A percentile compares a stretch with the other conserved stretches of the same genome.
Conservation (phyloP, 2,329 filamentous ascomycete genomes). For the Gyromitra esculenta region DNA sequence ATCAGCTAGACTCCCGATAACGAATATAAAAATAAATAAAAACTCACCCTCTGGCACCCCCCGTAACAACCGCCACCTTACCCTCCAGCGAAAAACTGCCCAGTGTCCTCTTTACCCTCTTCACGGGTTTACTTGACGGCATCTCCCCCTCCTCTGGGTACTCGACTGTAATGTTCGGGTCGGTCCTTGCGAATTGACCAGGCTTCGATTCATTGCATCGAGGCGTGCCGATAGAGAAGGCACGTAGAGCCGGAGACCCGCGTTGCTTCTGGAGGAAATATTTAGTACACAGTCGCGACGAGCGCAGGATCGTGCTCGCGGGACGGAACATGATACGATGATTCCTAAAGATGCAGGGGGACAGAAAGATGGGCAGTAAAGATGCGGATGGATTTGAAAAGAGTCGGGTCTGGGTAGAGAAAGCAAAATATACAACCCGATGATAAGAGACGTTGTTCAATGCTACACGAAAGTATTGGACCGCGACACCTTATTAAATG, state of each 20-base stretch:
- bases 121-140: conserved; percentile 74
- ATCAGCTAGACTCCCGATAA: conserved; percentile 26
- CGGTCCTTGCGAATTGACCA: conserved; percentile 80
- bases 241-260: neutral
- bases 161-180: conserved; percentile 78
- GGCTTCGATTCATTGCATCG: conserved; percentile 44
- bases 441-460: conserved; percentile 30
- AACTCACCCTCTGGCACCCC: conserved; percentile 77
- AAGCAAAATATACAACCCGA: neutral
- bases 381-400: conserved; percentile 14
- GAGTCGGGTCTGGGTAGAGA: conserved; percentile 7
- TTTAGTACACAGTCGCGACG: conserved; percentile 27
- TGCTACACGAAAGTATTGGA: neutral
- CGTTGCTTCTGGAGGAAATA: conserved; percentile 21
- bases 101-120: conserved; percentile 85
- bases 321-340: conserved; percentile 39
- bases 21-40: conserved; percentile 17
- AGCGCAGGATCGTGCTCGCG: conserved; percentile 30
- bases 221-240: conserved; percentile 24
- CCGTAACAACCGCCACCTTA: conserved; percentile 85
- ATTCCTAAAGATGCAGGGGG: conserved; percentile 6
- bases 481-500: neutral
- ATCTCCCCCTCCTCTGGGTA: conserved; percentile 80
- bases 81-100: conserved; percentile 86
- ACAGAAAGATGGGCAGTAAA: conserved; percentile 1